phyloP scores from a whole-genome alignment of 2,329 filamentous ascomycete genomes.

The Aureobasidium sp. region DNA sequence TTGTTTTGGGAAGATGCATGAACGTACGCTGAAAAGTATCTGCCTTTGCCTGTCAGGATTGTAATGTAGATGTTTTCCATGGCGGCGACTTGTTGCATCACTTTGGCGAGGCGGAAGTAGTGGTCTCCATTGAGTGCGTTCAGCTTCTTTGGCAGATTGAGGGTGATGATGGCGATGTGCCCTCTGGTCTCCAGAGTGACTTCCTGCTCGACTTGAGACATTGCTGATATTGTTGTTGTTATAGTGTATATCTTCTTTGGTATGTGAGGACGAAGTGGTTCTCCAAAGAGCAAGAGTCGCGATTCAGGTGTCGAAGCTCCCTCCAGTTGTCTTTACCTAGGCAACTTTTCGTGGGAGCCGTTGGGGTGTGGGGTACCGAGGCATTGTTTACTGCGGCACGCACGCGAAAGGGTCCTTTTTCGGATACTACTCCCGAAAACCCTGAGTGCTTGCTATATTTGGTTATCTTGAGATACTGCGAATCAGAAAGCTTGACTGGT shows the following conservation, averaged over 20 bases:
- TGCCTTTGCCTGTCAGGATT: constrained; percentile 72
- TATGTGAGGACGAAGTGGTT: not conserved
- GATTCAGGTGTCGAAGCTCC: not conserved
- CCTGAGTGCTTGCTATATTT: not conserved
- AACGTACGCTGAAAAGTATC: constrained; percentile 83
- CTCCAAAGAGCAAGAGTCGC: not conserved
- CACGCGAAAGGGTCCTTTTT: not conserved
- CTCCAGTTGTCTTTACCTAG: not conserved
- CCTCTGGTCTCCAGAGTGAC: constrained; percentile 58
- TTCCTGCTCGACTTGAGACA: constrained; percentile 32
- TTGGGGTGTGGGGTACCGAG: constrained; percentile 10
- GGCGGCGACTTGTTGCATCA: constrained; percentile 68
- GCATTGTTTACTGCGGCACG: not conserved
- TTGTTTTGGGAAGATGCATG: too few species aligned
- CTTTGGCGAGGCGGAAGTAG: constrained; percentile 71
- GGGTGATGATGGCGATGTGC: constrained; percentile 74
- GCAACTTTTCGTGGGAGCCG: not conserved
- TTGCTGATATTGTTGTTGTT: not conserved
- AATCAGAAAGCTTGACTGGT: too few species aligned
- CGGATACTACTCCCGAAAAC: not conserved
- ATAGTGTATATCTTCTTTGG: not conserved
- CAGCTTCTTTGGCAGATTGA: constrained; percentile 80
- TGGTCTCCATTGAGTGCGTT: constrained; percentile 66
- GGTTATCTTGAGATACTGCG: not conserved
- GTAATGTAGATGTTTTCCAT: constrained; percentile 80